A percentile compares a stretch with the other conserved stretches of the same genome.
Conservation (phyloP, 2,329 filamentous ascomycete genomes). For the Alternaria triticina region DNA sequence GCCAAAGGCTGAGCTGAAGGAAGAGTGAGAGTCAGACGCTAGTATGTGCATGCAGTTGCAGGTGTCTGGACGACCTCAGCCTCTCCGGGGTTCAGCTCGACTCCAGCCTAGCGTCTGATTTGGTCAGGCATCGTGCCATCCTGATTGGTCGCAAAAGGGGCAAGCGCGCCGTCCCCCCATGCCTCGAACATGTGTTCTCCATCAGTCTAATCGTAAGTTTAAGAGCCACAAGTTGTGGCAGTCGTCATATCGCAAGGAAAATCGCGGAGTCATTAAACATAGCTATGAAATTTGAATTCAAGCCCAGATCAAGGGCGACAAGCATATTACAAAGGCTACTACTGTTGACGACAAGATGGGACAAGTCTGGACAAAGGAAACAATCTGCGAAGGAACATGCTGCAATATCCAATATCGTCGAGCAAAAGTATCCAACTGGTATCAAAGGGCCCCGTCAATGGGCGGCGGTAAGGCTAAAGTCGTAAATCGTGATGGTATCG, state of each 20-base stretch:
- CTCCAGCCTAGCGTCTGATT: not conserved
- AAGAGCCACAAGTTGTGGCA: not conserved
- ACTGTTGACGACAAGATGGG: conserved; percentile 8
- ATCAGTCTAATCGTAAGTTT: not conserved
- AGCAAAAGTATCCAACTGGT: conserved; percentile 7
- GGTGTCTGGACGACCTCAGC: not conserved
- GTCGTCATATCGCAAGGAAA: not conserved
- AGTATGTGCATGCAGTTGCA: not conserved
- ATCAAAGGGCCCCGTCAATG: conserved; percentile 2
- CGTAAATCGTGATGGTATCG: conserved; percentile 13
- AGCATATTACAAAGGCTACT: conserved; percentile 8
- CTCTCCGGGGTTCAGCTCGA: not conserved
- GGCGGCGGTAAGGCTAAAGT: not conserved
- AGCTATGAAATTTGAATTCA: conserved; percentile 3
- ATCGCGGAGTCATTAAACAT: not conserved
- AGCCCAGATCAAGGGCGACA: conserved; percentile 6
- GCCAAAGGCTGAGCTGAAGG: not conserved
- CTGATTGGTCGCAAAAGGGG: not conserved
- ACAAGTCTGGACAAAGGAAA: conserved; percentile 4
- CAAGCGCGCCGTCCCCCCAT: not conserved
- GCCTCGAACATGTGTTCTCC: not conserved
- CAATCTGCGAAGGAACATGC: conserved; percentile 1
- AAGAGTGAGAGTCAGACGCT: not conserved
- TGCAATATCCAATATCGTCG: conserved; percentile 6
- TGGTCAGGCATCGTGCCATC: not conserved